Evolutionary conservation across 129 eudicot genomes (phyloP), one percentile per base, ranked within the genome.

Genomic region (Tagetes patula): DNA sequence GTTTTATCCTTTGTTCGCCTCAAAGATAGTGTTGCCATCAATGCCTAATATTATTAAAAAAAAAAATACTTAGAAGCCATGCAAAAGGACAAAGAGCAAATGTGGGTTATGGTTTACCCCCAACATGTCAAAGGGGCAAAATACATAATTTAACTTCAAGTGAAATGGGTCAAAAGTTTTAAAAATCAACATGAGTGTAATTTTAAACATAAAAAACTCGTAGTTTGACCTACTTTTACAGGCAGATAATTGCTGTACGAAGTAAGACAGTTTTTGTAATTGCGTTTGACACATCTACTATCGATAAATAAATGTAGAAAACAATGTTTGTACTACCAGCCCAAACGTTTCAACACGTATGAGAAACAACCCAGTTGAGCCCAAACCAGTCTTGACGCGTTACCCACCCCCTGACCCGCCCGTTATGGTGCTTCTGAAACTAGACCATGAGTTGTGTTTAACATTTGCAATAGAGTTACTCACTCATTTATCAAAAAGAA

Each of bases 1-100:
- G 76, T 55, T 12, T 84, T 88, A 0, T 90, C 96, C 77, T 93
- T 93, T 36, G 89, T 87, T 62, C 98, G 85, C 77, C 98, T 89
- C 86, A 93, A 82, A 61, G 96, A 87, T 59, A 93, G 77, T 8
- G 96, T 79, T 36, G 85, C 86, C 90, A 93, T 88, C 47, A 93
- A 74, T n/a, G 82, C 91, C 98, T 93, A 74, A 71, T 20, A 20
- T 58, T 49, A 75, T 49, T 49, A 14, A 50, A n/a, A 38, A 37
- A 8, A 52, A 48, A 46, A 5, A 60, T 13, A 7, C 8, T 73
- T 62, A 38, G 46, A 50, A 48, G 37, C 37, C 46, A 67, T 38
- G 13, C 5, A 6, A 53, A 42, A 38, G 30, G 32, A 8, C 11
- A 13, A 32, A 32, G 14, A 53, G 49, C 62, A 43, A 43, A 43